A percentile compares a stretch with the other conserved stretches of the same genome.
phyloP scores from a whole-genome alignment of 345 rosid genomes.

The Populus simonii region DNA sequence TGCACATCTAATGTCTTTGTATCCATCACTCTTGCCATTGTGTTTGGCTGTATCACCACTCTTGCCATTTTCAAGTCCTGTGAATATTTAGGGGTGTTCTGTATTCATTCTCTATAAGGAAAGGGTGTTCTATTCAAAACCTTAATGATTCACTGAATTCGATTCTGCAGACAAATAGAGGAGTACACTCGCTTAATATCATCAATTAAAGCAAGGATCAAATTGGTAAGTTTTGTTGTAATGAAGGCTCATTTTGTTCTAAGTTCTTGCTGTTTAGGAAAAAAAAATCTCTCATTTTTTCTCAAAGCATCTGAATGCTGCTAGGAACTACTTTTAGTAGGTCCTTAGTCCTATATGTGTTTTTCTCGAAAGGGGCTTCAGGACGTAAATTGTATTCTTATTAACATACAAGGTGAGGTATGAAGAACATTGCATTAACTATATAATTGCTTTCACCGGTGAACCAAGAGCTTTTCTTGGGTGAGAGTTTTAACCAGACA shows the following conservation, averaged over 20 bases:
- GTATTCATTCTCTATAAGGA: not conserved
- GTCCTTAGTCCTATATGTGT: not conserved
- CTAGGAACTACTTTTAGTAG: not conserved
- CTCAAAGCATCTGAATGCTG: not conserved
- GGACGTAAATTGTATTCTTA: not conserved
- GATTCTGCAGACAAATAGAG: conserved; percentile 58
- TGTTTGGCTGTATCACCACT: not conserved
- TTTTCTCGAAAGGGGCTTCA: not conserved
- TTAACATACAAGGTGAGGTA: not conserved
- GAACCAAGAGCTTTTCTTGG: not conserved
- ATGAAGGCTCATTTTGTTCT: not conserved
- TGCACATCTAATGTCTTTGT: not conserved
- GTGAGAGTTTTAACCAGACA: not conserved
- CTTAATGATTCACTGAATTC: conserved; percentile 1
- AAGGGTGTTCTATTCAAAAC: not conserved
- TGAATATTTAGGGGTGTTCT: not conserved
- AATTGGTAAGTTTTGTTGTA: conserved; percentile 40
- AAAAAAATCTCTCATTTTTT: not conserved
- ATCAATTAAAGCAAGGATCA: conserved; percentile 75
- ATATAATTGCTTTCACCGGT: not conserved
- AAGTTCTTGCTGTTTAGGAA: not conserved
- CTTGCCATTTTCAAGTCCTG: not conserved
- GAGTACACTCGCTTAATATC: conserved; percentile 57
- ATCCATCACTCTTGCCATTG: not conserved
- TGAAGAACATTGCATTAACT: not conserved